Evolutionary conservation across 1,139 yeast genomes (phyloP).

Genomic region (Keqinozyma sinolaborantium): DNA sequence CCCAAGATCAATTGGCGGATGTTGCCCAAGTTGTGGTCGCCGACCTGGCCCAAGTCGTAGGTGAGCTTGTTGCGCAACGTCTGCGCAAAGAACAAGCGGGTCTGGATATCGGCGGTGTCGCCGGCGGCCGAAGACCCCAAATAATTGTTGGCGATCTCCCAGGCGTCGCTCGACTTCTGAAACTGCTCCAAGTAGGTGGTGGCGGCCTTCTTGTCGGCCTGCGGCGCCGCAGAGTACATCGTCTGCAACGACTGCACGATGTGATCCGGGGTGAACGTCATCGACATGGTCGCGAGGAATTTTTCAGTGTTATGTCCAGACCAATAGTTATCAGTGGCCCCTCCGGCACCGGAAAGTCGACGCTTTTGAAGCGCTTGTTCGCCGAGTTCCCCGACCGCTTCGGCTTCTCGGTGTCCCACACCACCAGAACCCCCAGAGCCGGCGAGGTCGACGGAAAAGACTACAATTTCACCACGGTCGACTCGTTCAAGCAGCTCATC

Average conservation of each 20-base stretch:
- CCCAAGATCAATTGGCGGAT: slow-evolving; percentile 63
- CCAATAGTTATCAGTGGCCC: slow-evolving; percentile 98
- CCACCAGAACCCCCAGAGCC: slow-evolving; percentile 87
- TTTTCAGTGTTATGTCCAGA: slow-evolving; percentile 27
- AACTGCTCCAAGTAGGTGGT: slow-evolving; percentile 69
- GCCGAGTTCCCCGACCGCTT: slow-evolving; percentile 85
- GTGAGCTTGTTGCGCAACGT: slow-evolving; percentile 81
- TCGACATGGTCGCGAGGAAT: slow-evolving; percentile 1
- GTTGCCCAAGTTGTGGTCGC: slow-evolving; percentile 45
- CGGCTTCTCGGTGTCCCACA: slow-evolving; percentile 93
- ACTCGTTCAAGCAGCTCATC: slow-evolving; percentile 72
- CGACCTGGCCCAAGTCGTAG: slow-evolving; percentile 79
- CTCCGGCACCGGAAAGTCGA: slow-evolving; percentile 95
- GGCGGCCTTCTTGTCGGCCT: slow-evolving; percentile 55
- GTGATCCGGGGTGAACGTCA: slow-evolving; percentile 16
- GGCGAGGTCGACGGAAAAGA: slow-evolving; percentile 91
- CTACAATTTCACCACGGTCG: slow-evolving; percentile 81
- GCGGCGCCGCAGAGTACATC: slow-evolving; percentile 54
- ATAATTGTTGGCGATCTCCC: slow-evolving; percentile 50
- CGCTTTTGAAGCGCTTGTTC: slow-evolving; percentile 82
- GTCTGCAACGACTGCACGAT: slow-evolving; percentile 53
- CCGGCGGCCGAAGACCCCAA: slow-evolving; percentile 15
- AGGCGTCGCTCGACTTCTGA: slow-evolving; percentile 74
- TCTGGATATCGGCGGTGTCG: slow-evolving; percentile 31
- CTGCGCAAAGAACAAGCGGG: slow-evolving; percentile 84